Evolutionary conservation across 2,329 filamentous ascomycete species (phyloP).

Genomic region (Claviceps digitariae): DNA sequence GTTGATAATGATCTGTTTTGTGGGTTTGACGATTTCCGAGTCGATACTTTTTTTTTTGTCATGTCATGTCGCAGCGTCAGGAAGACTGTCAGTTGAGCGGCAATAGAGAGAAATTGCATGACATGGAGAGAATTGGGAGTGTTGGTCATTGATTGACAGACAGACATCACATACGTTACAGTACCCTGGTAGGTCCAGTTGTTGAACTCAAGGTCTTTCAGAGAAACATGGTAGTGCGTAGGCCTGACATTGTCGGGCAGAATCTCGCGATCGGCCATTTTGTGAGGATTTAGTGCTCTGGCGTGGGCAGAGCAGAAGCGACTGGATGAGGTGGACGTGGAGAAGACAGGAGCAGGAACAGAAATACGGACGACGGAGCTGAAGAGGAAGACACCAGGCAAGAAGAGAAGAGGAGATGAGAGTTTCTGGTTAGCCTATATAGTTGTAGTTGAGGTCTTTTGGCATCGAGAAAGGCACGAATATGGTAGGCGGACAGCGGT

Average conservation of each 20-base stretch:
- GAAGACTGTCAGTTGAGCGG: no score
- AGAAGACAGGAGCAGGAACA: constrained; percentile 10
- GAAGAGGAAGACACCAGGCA: neutral
- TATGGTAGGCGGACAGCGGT: neutral
- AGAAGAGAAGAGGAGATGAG: no score
- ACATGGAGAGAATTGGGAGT: neutral
- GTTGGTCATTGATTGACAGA: neutral
- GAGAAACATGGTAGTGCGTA: constrained; percentile 69
- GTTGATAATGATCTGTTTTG: constrained; percentile 72
- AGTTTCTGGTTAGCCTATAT: neutral
- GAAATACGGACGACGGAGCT: neutral
- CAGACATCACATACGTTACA: constrained; percentile 42
- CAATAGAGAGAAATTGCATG: no score
- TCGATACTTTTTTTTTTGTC: constrained; percentile 45
- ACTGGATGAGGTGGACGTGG: constrained; percentile 7
- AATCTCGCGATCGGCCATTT: constrained; percentile 47
- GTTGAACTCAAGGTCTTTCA: constrained; percentile 68
- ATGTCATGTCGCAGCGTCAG: neutral
- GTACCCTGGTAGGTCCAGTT: constrained; percentile 68
- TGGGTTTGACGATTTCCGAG: constrained; percentile 55
- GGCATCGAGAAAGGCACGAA: neutral
- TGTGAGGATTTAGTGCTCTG: constrained; percentile 19
- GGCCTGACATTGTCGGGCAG: constrained; percentile 60
- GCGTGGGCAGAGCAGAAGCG: constrained; percentile 24
- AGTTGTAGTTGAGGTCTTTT: no score